These are phyloP conservation scores for Calamus simplicifolius DNA, from an alignment of 176 grass and related monocot species.

Conservation along the genomic window DNA sequence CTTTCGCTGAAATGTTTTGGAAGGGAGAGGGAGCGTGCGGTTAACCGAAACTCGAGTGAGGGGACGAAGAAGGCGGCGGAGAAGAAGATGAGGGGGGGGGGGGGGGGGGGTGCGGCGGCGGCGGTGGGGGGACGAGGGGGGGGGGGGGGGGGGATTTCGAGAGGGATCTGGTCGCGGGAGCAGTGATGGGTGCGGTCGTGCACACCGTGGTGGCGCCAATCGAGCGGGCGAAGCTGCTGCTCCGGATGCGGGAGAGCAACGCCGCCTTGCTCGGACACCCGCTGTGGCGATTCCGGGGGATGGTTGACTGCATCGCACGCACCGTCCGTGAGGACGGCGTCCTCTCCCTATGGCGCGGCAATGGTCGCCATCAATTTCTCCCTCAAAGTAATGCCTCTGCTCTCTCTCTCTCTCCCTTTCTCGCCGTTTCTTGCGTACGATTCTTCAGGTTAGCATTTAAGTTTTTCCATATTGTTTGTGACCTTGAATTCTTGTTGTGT, in stretches of 20 bases:
- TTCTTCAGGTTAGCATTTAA: too few relatives aligned
- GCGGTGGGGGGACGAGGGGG: not conserved
- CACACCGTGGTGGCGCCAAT: slow-evolving; percentile 99
- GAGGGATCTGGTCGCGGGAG: slow-evolving; percentile 88
- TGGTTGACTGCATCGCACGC: slow-evolving; percentile 77
- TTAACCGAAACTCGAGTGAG: not conserved
- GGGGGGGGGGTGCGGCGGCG: slow-evolving; percentile 8
- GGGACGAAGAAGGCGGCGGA: not conserved
- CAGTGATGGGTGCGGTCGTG: slow-evolving; percentile 82
- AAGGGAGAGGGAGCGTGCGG: too few relatives aligned
- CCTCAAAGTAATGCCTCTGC: slow-evolving; percentile 49
- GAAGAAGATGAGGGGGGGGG: not conserved
- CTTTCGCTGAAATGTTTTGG: too few relatives aligned
- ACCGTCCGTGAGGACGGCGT: slow-evolving; percentile 78
- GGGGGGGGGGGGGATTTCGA: slow-evolving; percentile 30
- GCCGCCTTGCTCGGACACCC: slow-evolving; percentile 45
- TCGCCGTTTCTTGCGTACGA: too few relatives aligned
- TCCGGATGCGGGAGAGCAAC: slow-evolving; percentile 99
- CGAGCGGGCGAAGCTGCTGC: slow-evolving; percentile 93
- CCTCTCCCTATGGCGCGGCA: slow-evolving; percentile 93
- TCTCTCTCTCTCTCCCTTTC: not conserved
- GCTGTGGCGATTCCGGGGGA: slow-evolving; percentile 53
- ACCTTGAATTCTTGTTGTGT: too few relatives aligned
- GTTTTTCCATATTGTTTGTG: too few relatives aligned
- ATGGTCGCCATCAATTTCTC: slow-evolving; percentile 99